phyloP scores from a whole-genome alignment of 2,329 filamentous ascomycete species.

The Neofusicoccum umdonicola region DNA sequence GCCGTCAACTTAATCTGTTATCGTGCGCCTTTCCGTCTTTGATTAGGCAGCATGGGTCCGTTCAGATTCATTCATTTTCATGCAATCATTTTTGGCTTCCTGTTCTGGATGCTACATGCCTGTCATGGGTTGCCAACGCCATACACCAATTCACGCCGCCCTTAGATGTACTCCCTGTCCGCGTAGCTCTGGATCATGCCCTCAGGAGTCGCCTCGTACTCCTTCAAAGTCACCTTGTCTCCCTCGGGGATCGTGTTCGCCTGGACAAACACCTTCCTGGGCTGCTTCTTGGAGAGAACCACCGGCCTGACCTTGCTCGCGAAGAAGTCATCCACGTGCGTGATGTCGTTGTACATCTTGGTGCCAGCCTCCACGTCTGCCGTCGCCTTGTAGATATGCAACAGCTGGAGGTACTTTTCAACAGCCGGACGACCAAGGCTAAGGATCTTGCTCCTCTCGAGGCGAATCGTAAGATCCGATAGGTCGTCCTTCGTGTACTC shows the following conservation, averaged over 20 bases:
- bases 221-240: slow-evolving; percentile 72
- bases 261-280: slow-evolving; percentile 90
- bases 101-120: neutral
- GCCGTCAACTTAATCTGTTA: neutral
- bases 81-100: slow-evolving; percentile 4
- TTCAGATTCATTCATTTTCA: neutral
- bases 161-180: slow-evolving; percentile 36
- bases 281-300: slow-evolving; percentile 74
- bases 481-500: slow-evolving; percentile 72
- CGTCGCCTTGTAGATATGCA: slow-evolving; percentile 90
- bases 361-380: slow-evolving; percentile 78
- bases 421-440: slow-evolving; percentile 80
- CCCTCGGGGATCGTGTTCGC: slow-evolving; percentile 73
- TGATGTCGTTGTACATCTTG: slow-evolving; percentile 80
- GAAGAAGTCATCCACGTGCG: slow-evolving; percentile 81
- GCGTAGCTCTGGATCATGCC: slow-evolving; percentile 59
- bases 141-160: neutral
- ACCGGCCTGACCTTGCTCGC: slow-evolving; percentile 74
- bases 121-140: neutral
- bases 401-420: slow-evolving; percentile 80
- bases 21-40: slow-evolving; percentile 2
- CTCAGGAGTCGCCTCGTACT: slow-evolving; percentile 78
- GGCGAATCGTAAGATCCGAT: slow-evolving; percentile 74
- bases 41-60: neutral
- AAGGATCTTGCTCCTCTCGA: slow-evolving; percentile 85